Evolutionary conservation across 352 stramenopile species (phyloP).

Genomic region (Phytophthora tentaculata): DNA sequence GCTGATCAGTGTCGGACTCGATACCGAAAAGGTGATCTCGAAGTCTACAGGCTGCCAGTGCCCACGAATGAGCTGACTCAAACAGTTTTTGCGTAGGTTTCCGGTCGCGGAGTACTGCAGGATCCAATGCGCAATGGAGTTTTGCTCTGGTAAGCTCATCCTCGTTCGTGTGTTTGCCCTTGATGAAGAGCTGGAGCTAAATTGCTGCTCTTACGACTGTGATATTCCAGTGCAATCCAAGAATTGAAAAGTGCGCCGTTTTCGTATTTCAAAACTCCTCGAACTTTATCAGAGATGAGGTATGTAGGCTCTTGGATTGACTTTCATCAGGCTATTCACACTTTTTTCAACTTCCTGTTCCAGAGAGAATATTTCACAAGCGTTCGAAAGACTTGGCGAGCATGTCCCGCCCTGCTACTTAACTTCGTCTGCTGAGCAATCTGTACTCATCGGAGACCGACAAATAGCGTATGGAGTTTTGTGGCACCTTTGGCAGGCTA

Average conservation of each 20-base stretch:
- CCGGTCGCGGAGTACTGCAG: slow-evolving; percentile 30
- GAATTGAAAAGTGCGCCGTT: slow-evolving; percentile 9
- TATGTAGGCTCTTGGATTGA: background rate
- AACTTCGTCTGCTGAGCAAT: slow-evolving; percentile 25
- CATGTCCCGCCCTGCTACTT: slow-evolving; percentile 24
- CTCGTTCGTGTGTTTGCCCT: background rate
- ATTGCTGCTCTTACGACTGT: background rate
- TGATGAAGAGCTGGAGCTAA: background rate
- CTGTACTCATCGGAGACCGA: slow-evolving; percentile 50
- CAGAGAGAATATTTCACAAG: slow-evolving; percentile 46
- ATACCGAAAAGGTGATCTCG: slow-evolving; percentile 18
- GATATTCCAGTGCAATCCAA: slow-evolving; percentile 7
- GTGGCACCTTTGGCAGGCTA: slow-evolving; percentile 59
- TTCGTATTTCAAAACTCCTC: slow-evolving; percentile 29
- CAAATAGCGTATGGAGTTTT: slow-evolving; percentile 55
- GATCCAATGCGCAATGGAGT: slow-evolving; percentile 49
- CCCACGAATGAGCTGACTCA: background rate
- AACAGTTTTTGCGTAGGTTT: slow-evolving; percentile 10
- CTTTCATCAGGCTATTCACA: slow-evolving; percentile 4
- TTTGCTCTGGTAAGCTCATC: slow-evolving; percentile 37
- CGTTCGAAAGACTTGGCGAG: slow-evolving; percentile 28
- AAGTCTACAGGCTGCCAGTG: background rate
- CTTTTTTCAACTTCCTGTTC: background rate
- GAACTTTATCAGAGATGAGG: slow-evolving; percentile 34
- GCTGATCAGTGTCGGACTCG: slow-evolving; percentile 28